Percentiles rank a stretch among this genome's conserved stretches.
These are phyloP conservation scores for Penstemon davidsonii DNA, from an alignment of 257 asterid genomes.

Conservation along the genomic window DNA sequence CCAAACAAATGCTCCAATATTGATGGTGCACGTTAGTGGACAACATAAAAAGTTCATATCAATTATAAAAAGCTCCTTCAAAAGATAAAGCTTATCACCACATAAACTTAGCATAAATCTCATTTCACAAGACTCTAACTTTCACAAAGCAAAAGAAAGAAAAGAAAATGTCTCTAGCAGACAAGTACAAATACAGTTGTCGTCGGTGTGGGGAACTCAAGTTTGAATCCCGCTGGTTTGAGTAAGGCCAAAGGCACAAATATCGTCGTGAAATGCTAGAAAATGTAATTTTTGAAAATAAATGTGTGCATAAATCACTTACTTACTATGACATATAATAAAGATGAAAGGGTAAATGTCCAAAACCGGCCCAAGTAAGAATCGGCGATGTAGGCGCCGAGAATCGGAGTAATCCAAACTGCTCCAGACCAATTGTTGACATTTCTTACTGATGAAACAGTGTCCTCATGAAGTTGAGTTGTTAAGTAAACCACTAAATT, in stretches of 20 bases:
- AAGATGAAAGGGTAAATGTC: conserved; percentile 83
- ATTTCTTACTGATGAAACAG: conserved; percentile 69
- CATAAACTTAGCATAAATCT: neutral
- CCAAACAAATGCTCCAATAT: conserved; percentile 34
- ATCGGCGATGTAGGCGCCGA: conserved; percentile 86
- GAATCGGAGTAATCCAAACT: conserved; percentile 87
- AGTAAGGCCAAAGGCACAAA: too few species aligned
- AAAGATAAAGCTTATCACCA: conserved; percentile 7
- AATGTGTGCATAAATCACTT: neutral
- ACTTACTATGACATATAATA: conserved; percentile 76
- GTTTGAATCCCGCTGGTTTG: too few species aligned
- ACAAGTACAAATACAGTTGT: too few species aligned
- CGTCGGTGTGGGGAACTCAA: too few species aligned
- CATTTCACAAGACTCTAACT: too few species aligned
- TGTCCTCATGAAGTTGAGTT: conserved; percentile 82
- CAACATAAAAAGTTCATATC: conserved; percentile 21
- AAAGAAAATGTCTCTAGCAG: neutral
- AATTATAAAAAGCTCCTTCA: conserved; percentile 8
- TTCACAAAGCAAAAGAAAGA: neutral
- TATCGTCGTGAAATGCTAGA: too few species aligned
- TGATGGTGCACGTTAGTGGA: conserved; percentile 28
- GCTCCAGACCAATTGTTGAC: conserved; percentile 92
- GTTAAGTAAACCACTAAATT: conserved; percentile 83
- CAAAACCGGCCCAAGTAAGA: conserved; percentile 85
- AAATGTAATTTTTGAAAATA: too few species aligned